Evolutionary conservation across 345 rosid genomes (phyloP).

Genomic region (Aquilaria malaccensis): DNA sequence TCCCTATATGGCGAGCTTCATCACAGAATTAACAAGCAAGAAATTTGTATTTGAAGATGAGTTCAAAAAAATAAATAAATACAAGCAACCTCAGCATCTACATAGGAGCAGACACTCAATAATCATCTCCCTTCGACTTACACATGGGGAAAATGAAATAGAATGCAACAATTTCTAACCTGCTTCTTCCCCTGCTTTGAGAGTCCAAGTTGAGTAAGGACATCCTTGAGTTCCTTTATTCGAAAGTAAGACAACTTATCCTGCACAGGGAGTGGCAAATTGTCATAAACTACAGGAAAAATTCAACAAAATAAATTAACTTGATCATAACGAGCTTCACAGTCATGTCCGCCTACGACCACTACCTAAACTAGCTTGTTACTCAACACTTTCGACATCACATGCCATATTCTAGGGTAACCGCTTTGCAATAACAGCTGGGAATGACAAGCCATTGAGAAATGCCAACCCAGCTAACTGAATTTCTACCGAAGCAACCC

Average conservation of each 20-base stretch:
- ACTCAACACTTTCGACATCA: neutral
- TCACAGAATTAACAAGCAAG: too few relatives aligned
- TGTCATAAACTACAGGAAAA: conserved; percentile 1
- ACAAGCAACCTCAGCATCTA: neutral
- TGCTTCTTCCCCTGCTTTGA: conserved; percentile 98
- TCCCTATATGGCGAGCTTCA: too few relatives aligned
- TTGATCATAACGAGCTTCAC: neutral
- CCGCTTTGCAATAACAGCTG: neutral
- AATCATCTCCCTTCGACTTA: neutral
- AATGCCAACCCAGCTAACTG: neutral
- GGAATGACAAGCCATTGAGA: neutral
- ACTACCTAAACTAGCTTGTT: neutral
- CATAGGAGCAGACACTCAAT: neutral
- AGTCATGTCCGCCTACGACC: neutral
- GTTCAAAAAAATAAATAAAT: too few relatives aligned
- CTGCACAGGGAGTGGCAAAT: conserved; percentile 27
- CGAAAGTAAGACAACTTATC: conserved; percentile 79
- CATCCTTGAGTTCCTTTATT: conserved; percentile 96
- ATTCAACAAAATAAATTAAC: neutral
- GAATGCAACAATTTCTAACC: conserved; percentile 29
- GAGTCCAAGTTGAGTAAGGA: conserved; percentile 76
- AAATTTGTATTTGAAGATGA: too few relatives aligned
- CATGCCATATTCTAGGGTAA: neutral
- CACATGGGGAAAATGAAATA: conserved; percentile 1
- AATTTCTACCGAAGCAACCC: neutral